Percentiles rank a stretch among this genome's conserved stretches.
Evolutionary conservation across 768 basidiomycete genomes (phyloP).

Genomic region (Tubosaeta brunneosetosa): DNA sequence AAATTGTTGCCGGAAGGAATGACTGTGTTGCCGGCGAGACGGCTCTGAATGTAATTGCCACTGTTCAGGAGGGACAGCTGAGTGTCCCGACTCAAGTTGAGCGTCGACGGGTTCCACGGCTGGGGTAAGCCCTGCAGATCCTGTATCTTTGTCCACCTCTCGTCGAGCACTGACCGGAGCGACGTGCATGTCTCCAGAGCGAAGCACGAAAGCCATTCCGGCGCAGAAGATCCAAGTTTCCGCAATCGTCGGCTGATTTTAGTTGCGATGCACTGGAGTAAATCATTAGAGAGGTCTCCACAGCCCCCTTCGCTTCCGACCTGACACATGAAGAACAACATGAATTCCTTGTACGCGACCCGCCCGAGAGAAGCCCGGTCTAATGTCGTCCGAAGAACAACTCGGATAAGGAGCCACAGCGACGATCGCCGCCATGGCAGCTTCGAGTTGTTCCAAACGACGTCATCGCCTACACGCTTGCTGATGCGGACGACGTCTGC

Average conservation of each 20-base stretch:
- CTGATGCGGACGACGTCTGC: slow-evolving; percentile 26
- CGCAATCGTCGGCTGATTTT: slow-evolving; percentile 36
- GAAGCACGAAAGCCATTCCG: slow-evolving; percentile 8
- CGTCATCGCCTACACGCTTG: slow-evolving; percentile 47
- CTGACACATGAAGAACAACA: slow-evolving; percentile 25
- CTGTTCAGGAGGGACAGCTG: slow-evolving; percentile 31
- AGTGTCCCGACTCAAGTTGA: slow-evolving; percentile 30
- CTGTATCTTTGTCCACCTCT: slow-evolving; percentile 35
- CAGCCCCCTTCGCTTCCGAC: slow-evolving; percentile 4
- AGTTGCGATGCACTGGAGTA: slow-evolving; percentile 34
- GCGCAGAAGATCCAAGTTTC: slow-evolving; percentile 29
- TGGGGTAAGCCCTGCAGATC: slow-evolving; percentile 21
- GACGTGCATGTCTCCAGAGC: slow-evolving; percentile 6
- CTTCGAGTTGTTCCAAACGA: slow-evolving; percentile 36
- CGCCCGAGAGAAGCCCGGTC: slow-evolving; percentile 9
- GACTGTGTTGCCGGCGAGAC: slow-evolving; percentile 2
- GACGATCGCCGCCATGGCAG: slow-evolving; percentile 48
- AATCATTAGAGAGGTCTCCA: slow-evolving; percentile 24
- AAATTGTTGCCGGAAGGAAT: not conserved
- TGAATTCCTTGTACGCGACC: slow-evolving; percentile 31
- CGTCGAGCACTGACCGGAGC: slow-evolving; percentile 21
- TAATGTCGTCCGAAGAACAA: slow-evolving; percentile 39
- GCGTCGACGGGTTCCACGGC: slow-evolving; percentile 26
- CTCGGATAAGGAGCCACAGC: slow-evolving; percentile 46
- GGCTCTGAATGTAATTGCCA: slow-evolving; percentile 23